Conservation (phyloP, 202 grass and related monocot species). For the Alloteropsis angusta region DNA sequence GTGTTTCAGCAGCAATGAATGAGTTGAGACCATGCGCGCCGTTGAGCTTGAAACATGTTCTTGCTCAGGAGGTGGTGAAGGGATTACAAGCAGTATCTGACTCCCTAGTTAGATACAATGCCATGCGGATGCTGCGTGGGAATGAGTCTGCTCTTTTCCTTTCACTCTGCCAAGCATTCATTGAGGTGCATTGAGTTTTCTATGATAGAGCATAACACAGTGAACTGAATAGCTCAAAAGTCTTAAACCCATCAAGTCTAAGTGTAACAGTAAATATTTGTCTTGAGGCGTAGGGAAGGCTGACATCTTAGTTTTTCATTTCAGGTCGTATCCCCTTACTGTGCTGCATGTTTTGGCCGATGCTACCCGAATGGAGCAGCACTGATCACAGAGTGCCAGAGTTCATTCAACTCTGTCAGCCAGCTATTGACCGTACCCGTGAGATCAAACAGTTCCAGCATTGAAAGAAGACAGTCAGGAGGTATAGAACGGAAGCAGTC, state of each 20-base stretch:
- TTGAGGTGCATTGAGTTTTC: conserved; percentile 60
- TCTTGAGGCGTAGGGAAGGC: neutral
- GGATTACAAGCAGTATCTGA: conserved; percentile 76
- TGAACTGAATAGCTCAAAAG: neutral
- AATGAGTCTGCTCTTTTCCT: conserved; percentile 88
- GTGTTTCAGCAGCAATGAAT: conserved; percentile 93
- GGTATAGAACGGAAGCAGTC: conserved; percentile 5
- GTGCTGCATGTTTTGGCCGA: conserved; percentile 66
- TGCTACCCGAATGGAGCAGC: conserved; percentile 76
- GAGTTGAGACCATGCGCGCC: conserved; percentile 84
- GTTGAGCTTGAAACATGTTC: conserved; percentile 67
- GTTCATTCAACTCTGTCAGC: conserved; percentile 50
- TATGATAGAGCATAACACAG: neutral
- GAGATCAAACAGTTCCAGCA: conserved; percentile 36
- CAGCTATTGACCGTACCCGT: conserved; percentile 49
- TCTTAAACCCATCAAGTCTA: neutral
- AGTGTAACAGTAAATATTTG: neutral
- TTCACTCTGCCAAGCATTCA: conserved; percentile 78
- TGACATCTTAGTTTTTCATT: neutral
- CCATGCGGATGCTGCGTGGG: conserved; percentile 78
- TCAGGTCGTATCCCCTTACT: conserved; percentile 74
- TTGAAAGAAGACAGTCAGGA: conserved; percentile 36
- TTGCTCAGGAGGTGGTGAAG: conserved; percentile 85
- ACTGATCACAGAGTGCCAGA: conserved; percentile 58
- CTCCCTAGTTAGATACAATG: conserved; percentile 92